phyloP scores from a whole-genome alignment of 2,329 filamentous ascomycete genomes.

The Fusarium sp. region DNA sequence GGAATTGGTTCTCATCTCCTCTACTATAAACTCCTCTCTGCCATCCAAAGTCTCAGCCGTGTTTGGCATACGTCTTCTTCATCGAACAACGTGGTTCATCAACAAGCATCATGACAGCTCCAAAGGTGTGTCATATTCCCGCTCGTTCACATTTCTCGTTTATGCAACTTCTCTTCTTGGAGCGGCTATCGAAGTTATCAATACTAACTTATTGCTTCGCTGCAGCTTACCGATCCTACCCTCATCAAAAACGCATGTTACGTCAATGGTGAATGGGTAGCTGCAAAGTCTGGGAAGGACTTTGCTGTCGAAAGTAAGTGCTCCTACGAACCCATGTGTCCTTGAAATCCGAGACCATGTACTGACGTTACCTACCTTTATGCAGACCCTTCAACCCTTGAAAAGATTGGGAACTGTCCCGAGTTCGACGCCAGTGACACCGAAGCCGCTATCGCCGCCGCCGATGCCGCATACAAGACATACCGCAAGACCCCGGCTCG shows the following conservation, averaged over 20 bases:
- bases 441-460: slow-evolving; percentile 74
- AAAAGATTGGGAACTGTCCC: slow-evolving; percentile 74
- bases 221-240: slow-evolving; percentile 67
- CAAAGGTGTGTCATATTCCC: slow-evolving; percentile 32
- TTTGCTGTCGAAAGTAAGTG: slow-evolving; percentile 73
- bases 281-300: slow-evolving; percentile 75
- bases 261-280: slow-evolving; percentile 81
- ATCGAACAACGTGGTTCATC: not conserved
- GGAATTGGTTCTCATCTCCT: not conserved
- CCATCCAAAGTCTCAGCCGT: slow-evolving; percentile 3
- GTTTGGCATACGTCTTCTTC: slow-evolving; percentile 6
- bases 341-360: not conserved
- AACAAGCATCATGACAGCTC: slow-evolving; percentile 30
- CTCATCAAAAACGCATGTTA: slow-evolving; percentile 77
- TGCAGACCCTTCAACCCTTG: slow-evolving; percentile 75
- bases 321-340: slow-evolving; percentile 7
- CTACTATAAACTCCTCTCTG: slow-evolving; percentile 8
- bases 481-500: slow-evolving; percentile 70
- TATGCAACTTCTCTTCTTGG: slow-evolving; percentile 1
- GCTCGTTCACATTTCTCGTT: slow-evolving; percentile 1
- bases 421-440: slow-evolving; percentile 77
- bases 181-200: slow-evolving; percentile 5
- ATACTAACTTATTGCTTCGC: slow-evolving; percentile 19
- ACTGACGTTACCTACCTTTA: slow-evolving; percentile 17
- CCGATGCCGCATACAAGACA: slow-evolving; percentile 64